Base-by-base conservation (phyloP, 2,329 filamentous ascomycete genomes). In the Monosporascus sp. region DNA sequence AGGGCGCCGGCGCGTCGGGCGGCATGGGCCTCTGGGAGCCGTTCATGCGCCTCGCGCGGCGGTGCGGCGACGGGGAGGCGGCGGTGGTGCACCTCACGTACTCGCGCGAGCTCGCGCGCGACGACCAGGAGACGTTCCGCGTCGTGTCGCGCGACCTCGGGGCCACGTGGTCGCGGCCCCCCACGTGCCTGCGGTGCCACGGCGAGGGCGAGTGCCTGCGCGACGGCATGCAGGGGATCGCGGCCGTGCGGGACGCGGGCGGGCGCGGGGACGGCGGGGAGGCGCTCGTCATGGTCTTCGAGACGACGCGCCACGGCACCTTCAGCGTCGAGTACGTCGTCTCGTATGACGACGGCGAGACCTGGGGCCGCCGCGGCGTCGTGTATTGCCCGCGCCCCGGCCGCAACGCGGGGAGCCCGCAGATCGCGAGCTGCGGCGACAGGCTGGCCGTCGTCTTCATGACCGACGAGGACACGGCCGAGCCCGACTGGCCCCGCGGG, bases 11-110 rank as follows among this genome's bases (percentile, higher is more conserved):
- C 3, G 68, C 70, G 50, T 74, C 70, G 17, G 59, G 62, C 1
- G 74, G 77, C 52, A 73, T 69, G 51, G 76, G 76, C 0, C 63
- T 78, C 19, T 79, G 76, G 77, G 77, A 79, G 59, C 77, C 77
- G 0, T 79, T 78, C 54, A 75, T 79, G 70, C 68, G 75, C 1
- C 54, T 73, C 16, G 69, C 8, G 43, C 31, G 69, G 16, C 58
- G 60, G 11, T 54, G 56, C 2, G 68, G 69, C 36, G 48, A 73
- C 56, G 65, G 77, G 1, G 73, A 77, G 57, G 63, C 45, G 7
- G 40, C 17, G 6, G 72, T 73, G 54, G 64, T 78, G 1, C 74
- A 77, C 56, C 61, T 78, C 55, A 75, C 70, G 16, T 79, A 72
- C 58, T 77, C 75, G 24, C 69, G 74, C 52, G 76, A 79, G 61